Evolutionary conservation across 805 yeast species (phyloP).

Genomic region (Zygoascus biomembranicola): DNA sequence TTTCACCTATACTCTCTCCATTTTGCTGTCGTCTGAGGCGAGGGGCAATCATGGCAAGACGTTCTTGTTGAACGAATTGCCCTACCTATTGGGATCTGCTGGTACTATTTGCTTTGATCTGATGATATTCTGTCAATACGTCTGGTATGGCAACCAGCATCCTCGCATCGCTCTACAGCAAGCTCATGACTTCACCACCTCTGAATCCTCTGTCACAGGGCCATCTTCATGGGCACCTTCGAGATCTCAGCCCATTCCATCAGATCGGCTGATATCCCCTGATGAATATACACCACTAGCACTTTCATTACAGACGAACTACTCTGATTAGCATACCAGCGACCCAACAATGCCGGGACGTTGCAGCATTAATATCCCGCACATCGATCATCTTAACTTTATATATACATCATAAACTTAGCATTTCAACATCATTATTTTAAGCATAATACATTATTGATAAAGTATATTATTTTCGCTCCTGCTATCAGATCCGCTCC

Average conservation of each 20-base stretch:
- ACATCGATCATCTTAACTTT: too few relatives aligned
- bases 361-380: too few relatives aligned
- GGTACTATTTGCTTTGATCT: slow-evolving; percentile 79
- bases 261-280: neutral
- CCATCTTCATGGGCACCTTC: neutral
- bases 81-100: slow-evolving; percentile 75
- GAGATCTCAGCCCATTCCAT: neutral
- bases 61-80: slow-evolving; percentile 63
- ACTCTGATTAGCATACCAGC: neutral
- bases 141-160: slow-evolving; percentile 13
- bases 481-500: too few relatives aligned
- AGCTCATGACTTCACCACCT: neutral
- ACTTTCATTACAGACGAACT: neutral
- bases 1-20: slow-evolving; percentile 65
- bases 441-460: too few relatives aligned
- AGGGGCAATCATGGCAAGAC: slow-evolving; percentile 34
- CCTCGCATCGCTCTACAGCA: slow-evolving; percentile 5
- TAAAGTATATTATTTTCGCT: too few relatives aligned
- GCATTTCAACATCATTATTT: too few relatives aligned
- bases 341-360: too few relatives aligned
- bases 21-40: slow-evolving; percentile 49
- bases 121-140: slow-evolving; percentile 32
- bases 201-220: neutral
- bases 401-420: too few relatives aligned
- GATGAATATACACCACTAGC: slow-evolving; percentile 1